These are phyloP conservation scores for Gonapodya prolifera DNA, from an alignment of 192 early-diverging fungal species.

Conservation along the genomic window DNA sequence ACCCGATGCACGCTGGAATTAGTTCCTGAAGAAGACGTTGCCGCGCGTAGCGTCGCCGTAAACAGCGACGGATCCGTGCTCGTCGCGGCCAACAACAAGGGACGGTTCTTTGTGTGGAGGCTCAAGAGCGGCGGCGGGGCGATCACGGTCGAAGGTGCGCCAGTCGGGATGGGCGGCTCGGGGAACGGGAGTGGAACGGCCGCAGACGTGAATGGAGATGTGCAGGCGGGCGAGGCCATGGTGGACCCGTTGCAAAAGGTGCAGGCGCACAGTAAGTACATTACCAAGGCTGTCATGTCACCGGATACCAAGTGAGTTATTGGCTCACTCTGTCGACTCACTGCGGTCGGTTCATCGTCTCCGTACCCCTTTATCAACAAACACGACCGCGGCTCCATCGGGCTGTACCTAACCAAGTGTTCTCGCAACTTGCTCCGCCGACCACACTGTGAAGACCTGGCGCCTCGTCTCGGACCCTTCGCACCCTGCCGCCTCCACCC, in stretches of 20 bases:
- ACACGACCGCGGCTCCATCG: background rate
- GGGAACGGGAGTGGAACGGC: too few species aligned
- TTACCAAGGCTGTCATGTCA: slow-evolving; percentile 66
- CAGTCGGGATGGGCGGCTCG: too few species aligned
- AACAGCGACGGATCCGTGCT: slow-evolving; percentile 68
- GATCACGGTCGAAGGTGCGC: too few species aligned
- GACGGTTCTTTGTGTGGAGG: slow-evolving; percentile 41
- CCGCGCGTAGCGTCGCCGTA: slow-evolving; percentile 68
- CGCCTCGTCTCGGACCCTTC: slow-evolving; percentile 36
- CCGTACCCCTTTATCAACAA: too few species aligned
- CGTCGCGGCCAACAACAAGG: slow-evolving; percentile 80
- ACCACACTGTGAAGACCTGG: slow-evolving; percentile 80
- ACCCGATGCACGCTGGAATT: slow-evolving; percentile 44
- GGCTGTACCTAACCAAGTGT: slow-evolving; percentile 8
- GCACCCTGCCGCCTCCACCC: background rate
- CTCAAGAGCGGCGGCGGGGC: slow-evolving; percentile 17
- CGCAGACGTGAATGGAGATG: too few species aligned
- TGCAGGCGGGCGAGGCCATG: too few species aligned
- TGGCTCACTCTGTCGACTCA: slow-evolving; percentile 6
- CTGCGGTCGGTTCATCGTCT: too few species aligned
- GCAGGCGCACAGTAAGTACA: slow-evolving; percentile 67
- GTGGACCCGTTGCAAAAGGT: slow-evolving; percentile 58
- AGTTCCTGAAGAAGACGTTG: slow-evolving; percentile 63
- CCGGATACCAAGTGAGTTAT: slow-evolving; percentile 61
- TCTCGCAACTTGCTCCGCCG: slow-evolving; percentile 76